Percentiles rank a stretch among this genome's conserved stretches.
Evolutionary conservation across 768 basidiomycete species (phyloP).

Genomic region (Leccinum barrowsii): DNA sequence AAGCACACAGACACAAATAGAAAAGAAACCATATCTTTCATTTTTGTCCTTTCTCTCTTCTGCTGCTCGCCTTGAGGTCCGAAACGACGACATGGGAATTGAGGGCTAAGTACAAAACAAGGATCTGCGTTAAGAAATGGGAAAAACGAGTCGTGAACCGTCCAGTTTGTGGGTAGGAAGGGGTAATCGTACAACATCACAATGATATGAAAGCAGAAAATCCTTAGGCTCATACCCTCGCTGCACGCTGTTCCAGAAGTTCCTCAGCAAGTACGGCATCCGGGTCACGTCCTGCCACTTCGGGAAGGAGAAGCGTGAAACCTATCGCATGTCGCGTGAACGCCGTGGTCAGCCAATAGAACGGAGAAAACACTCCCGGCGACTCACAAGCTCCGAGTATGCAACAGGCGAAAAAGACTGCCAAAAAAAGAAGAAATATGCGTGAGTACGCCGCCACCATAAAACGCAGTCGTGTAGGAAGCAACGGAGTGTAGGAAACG

Average conservation of each 20-base stretch:
- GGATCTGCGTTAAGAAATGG: not conserved
- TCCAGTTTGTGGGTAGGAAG: too few relatives aligned
- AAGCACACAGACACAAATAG: not conserved
- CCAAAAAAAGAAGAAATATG: not conserved
- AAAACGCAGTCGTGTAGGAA: not conserved
- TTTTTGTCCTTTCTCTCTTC: not conserved
- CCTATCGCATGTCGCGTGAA: slow-evolving; percentile 8
- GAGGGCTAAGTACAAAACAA: not conserved
- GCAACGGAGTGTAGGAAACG: slow-evolving; percentile 26
- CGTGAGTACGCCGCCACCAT: not conserved
- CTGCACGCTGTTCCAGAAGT: slow-evolving; percentile 18
- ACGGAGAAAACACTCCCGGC: not conserved
- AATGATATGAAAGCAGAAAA: not conserved
- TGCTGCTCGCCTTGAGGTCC: not conserved
- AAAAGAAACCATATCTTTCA: not conserved
- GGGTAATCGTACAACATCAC: not conserved
- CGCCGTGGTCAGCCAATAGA: not conserved
- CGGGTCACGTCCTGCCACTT: slow-evolving; percentile 49
- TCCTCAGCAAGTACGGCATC: slow-evolving; percentile 44
- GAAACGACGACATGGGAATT: not conserved
- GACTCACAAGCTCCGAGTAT: slow-evolving; percentile 49
- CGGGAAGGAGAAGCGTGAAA: slow-evolving; percentile 48
- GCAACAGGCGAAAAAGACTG: slow-evolving; percentile 70
- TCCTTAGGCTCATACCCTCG: not conserved
- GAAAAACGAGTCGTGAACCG: not conserved